phyloP scores from a whole-genome alignment of 345 rosid genomes.

The Euclidium syriacum region DNA sequence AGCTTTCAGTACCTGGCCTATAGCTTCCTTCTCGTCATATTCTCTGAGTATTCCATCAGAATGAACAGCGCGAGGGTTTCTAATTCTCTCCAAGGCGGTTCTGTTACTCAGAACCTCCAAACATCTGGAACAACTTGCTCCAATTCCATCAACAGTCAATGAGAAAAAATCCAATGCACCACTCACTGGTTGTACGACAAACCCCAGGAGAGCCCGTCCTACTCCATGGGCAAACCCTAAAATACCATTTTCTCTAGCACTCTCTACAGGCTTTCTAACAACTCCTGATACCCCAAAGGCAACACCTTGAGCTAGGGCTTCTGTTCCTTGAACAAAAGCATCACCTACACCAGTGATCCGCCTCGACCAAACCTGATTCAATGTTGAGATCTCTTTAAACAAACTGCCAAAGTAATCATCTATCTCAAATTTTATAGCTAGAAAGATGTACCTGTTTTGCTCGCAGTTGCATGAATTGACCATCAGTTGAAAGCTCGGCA shows the following conservation, averaged over 20 bases:
- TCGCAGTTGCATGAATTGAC: slow-evolving; percentile 86
- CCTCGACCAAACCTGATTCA: slow-evolving; percentile 79
- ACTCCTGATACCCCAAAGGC: slow-evolving; percentile 99
- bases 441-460: slow-evolving; percentile 66
- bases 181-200: slow-evolving; percentile 86
- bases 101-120: slow-evolving; percentile 67
- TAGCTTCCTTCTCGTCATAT: slow-evolving; percentile 83
- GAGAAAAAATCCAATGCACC: slow-evolving; percentile 97
- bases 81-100: slow-evolving; percentile 58
- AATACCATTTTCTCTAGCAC: slow-evolving; percentile 83
- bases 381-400: slow-evolving; percentile 17
- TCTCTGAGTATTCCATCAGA: slow-evolving; percentile 75
- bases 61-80: slow-evolving; percentile 87
- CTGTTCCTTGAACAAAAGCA: slow-evolving; percentile 92
- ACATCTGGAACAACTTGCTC: slow-evolving; percentile 91
- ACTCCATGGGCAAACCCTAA: slow-evolving; percentile 95
- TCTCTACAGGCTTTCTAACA: slow-evolving; percentile 89
- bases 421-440: background rate
- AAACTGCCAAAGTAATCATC: slow-evolving; percentile 4
- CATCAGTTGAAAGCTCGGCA: slow-evolving; percentile 98
- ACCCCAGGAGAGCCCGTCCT: slow-evolving; percentile 82
- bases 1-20: slow-evolving; percentile 66
- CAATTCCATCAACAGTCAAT: slow-evolving; percentile 90
- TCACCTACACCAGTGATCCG: slow-evolving; percentile 95
- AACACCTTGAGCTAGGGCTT: slow-evolving; percentile 97